Evolutionary conservation across 1,284 basidiomycete genomes (phyloP), one percentile per base, ranked within the genome.

Genomic region (Phenoliferia sp.): DNA sequence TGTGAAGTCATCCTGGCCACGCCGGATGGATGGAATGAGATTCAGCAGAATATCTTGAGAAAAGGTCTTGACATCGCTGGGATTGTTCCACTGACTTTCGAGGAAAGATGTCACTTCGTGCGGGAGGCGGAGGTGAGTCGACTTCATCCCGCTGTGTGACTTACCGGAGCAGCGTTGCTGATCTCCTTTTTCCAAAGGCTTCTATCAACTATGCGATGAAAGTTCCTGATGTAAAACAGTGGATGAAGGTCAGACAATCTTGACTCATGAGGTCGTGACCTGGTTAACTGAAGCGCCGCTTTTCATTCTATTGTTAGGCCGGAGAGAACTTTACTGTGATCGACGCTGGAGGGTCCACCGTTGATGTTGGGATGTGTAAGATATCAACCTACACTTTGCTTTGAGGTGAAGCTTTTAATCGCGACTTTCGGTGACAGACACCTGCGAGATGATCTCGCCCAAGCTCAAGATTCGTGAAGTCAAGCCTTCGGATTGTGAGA

Each of bases 341-440:
- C 9, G 59, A 61, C 9, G 39, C 39, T 22, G 59, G 59, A 22
- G 59, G 39, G 3, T 61, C 59, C 10, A 61, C 59, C 16, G 34
- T 59, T 10, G 58, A 59, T 36, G n/a, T 29, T 12, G 36, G 58
- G 35, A 59, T 59, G 58, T 59, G 58, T 59, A 17, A 3, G 58
- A n/a, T 59, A 1, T 6, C 6, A 19, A 22, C 5, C n/a, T n/a
- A 3, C 29, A 17, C 52, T 4, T 15, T 15, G 4, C 26, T 55
- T 9, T 15, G 12, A 55, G 52, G 3, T 55, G 26, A 55, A 28
- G 19, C 22, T n/a, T 4, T 15, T 55, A 4, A 55, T 15, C 22
- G 3, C 4, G 9, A 19, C 55, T 17, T 29, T 19, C 4, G 19
- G 55, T 32, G 10, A 28, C 34, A 36, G 58, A 28, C 58, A 22